Conservation (phyloP, 2,329 filamentous ascomycete genomes). For the Stachybotrys chlorohalonatus region DNA sequence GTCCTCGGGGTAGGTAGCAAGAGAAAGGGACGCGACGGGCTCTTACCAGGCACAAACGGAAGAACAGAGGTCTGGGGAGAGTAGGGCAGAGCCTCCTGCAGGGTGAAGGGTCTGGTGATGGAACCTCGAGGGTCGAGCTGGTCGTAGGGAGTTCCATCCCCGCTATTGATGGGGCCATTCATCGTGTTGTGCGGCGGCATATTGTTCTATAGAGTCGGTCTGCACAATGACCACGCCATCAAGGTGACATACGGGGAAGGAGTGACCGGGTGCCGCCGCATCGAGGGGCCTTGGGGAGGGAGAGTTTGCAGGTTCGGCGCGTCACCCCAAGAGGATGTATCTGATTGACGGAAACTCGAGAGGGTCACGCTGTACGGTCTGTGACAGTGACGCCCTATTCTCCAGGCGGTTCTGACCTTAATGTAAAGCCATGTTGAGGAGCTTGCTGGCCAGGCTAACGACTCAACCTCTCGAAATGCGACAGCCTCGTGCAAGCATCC, state of each 20-base stretch:
- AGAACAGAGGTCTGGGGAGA: slow-evolving; percentile 74
- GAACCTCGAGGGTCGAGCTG: slow-evolving; percentile 12
- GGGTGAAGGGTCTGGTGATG: slow-evolving; percentile 42
- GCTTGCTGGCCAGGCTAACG: not conserved
- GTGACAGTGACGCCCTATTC: not conserved
- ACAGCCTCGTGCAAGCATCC: not conserved
- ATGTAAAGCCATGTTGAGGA: not conserved
- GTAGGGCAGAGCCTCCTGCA: slow-evolving; percentile 72
- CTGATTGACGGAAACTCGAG: not conserved
- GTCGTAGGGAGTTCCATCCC: slow-evolving; percentile 15
- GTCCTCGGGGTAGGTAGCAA: too few species aligned
- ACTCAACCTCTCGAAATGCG: not conserved
- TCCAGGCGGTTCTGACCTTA: not conserved
- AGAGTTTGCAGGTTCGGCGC: not conserved
- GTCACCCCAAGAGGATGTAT: not conserved
- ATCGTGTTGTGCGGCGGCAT: slow-evolving; percentile 17
- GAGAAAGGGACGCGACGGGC: too few species aligned
- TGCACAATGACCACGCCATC: slow-evolving; percentile 17
- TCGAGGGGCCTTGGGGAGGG: slow-evolving; percentile 9
- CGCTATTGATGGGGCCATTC: slow-evolving; percentile 27
- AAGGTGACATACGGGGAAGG: slow-evolving; percentile 19
- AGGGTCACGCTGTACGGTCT: not conserved
- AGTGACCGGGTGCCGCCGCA: slow-evolving; percentile 16
- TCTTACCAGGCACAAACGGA: slow-evolving; percentile 65
- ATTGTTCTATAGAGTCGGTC: slow-evolving; percentile 17